These are phyloP conservation scores for Arabidopsis thaliana DNA, from an alignment of 345 rosid genomes.

Conservation along the genomic window TAIR10.1 NC_003075.7:14962001-14962500, in stretches of 20 bases:
- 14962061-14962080: background rate
- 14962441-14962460: conserved; percentile 27
- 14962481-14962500: background rate
- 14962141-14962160: conserved; percentile 50
- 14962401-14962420: conserved; percentile 27
- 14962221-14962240: conserved; percentile 72
- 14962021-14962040: conserved; percentile 81
- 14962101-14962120: background rate
- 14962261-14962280: conserved; percentile 60
- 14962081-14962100: background rate
- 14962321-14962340: conserved; percentile 14
- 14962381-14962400: conserved; percentile 31
- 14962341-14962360: background rate
- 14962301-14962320: conserved; percentile 27
- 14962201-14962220: conserved; percentile 81
- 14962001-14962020: conserved; percentile 86
- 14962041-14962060: conserved; percentile 89
- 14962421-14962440: conserved; percentile 32
- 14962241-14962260: conserved; percentile 65
- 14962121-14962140: conserved; percentile 8
- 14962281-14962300: conserved; percentile 65
- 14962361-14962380: conserved; percentile 33
- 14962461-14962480: background rate
- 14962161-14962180: conserved; percentile 89
- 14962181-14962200: conserved; percentile 72